Conservation (phyloP, 345 rosid genomes). For the Gossypium mustelinum region DNA sequence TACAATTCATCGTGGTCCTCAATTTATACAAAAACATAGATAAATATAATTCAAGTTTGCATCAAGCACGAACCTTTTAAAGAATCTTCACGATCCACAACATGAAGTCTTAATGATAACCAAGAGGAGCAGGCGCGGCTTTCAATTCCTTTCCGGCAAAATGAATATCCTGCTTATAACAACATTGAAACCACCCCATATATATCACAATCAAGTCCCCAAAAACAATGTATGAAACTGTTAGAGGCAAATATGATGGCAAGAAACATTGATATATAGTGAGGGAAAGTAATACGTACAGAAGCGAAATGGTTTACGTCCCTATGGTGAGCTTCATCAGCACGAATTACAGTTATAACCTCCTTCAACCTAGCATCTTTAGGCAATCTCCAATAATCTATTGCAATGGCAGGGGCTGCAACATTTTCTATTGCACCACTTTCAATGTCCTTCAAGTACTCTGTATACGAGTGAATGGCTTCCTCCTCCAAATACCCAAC, state of each 20-base stretch:
- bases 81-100: not conserved
- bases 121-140: constrained; percentile 69
- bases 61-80: not conserved
- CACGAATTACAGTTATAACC: constrained; percentile 67
- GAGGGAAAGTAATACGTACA: constrained; percentile 35
- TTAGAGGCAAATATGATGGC: not conserved
- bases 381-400: constrained; percentile 81
- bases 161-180: constrained; percentile 56
- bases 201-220: not conserved
- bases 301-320: constrained; percentile 89
- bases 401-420: constrained; percentile 71
- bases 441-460: constrained; percentile 57
- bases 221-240: no score
- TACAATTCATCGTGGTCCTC: not conserved
- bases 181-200: not conserved
- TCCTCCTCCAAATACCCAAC: constrained; percentile 88
- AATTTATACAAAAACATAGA: not conserved
- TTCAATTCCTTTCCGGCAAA: constrained; percentile 62
- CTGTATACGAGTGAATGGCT: constrained; percentile 82
- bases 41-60: not conserved
- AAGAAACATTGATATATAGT: not conserved
- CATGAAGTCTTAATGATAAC: constrained; percentile 41
- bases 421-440: constrained; percentile 58
- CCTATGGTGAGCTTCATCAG: constrained; percentile 85
- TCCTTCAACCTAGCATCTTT: constrained; percentile 65